Conservation (phyloP, 345 rosid species). For the Mercurialis annua region DNA sequence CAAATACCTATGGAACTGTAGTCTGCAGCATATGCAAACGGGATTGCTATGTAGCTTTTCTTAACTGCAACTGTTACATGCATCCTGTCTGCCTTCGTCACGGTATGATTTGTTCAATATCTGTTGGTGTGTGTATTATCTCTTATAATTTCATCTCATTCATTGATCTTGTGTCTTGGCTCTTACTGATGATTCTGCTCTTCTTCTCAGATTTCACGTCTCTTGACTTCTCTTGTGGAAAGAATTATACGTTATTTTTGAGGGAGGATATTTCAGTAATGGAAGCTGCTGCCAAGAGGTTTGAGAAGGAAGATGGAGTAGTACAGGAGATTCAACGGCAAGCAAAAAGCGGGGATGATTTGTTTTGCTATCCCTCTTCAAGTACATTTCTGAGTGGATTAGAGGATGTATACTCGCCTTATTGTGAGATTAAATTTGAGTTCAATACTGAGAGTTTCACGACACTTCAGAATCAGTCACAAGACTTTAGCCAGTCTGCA, state of each 20-base stretch:
- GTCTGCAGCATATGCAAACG: slow-evolving; percentile 89
- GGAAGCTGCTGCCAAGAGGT: slow-evolving; percentile 84
- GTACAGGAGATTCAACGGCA: slow-evolving; percentile 36
- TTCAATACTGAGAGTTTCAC: slow-evolving; percentile 15
- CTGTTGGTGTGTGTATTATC: too few species aligned
- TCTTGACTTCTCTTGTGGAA: slow-evolving; percentile 72
- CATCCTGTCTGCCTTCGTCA: slow-evolving; percentile 86
- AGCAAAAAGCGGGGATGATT: slow-evolving; percentile 41
- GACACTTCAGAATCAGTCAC: slow-evolving; percentile 11
- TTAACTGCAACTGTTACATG: slow-evolving; percentile 61
- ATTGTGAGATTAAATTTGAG: slow-evolving; percentile 55
- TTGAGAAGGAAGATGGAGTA: slow-evolving; percentile 60
- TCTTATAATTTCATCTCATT: background rate
- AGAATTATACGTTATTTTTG: slow-evolving; percentile 52
- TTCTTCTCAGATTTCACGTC: slow-evolving; percentile 51
- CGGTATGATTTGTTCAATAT: slow-evolving; percentile 42
- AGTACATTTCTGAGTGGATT: slow-evolving; percentile 28
- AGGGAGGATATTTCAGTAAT: slow-evolving; percentile 63
- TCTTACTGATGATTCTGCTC: slow-evolving; percentile 12
- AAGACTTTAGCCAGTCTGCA: slow-evolving; percentile 20
- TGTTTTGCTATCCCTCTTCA: slow-evolving; percentile 49
- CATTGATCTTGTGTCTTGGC: slow-evolving; percentile 5
- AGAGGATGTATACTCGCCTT: slow-evolving; percentile 66
- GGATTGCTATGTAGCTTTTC: slow-evolving; percentile 81
- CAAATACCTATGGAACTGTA: slow-evolving; percentile 56